Base-by-base conservation (phyloP, 371 early-diverging fungal genomes). In the Circinella umbellata region DNA sequence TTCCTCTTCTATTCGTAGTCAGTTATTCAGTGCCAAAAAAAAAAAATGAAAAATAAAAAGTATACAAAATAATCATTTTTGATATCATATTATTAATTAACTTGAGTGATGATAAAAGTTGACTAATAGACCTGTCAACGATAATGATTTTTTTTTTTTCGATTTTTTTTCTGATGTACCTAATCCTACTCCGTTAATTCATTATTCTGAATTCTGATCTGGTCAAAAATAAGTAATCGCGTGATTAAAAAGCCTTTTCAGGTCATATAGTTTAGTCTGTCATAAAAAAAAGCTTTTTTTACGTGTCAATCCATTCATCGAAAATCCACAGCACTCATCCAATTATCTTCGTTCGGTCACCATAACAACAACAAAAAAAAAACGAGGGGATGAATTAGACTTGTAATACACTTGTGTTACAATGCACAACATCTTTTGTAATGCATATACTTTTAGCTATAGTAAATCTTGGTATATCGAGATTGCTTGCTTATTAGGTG, bases 301-400 rank as follows among this genome's bases (percentile, higher is more conserved):
- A 1, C 2, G 27, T 27, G 27, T 27, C 27, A 27, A 27, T 2
- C 27, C 27, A 27, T 42, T 42, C 11, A 42, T 42, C 42, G 11
- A 42, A 42, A 42, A 42, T 27, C 27, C 27, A 42, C 42, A 11
- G 42, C 42, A 42, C 3, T 42, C 36, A 11, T 17, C 37, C 10
- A 27, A 27, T 27, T 27, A 27, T 27, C 27, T 51, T 64, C 17
- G 9, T 6, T n/a, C 4, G 36, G 5, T n/a, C 36, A 46, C 46
- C 48, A 27, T 63, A 1, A 35, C 38, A 63, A 63, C 36, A 63
- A 17, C n/a, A 48, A 42, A 64, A 49, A 48, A 47, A 46, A 63
- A 63, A 63, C 10, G 11, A 18, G 15, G 42, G 60, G 20, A 18
- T 49, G 51, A 49, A 49, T 49, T 13, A 49, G 13, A 13, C 13